phyloP scores from a whole-genome alignment of 2,329 filamentous ascomycete species.

The Scytalidium sp. region DNA sequence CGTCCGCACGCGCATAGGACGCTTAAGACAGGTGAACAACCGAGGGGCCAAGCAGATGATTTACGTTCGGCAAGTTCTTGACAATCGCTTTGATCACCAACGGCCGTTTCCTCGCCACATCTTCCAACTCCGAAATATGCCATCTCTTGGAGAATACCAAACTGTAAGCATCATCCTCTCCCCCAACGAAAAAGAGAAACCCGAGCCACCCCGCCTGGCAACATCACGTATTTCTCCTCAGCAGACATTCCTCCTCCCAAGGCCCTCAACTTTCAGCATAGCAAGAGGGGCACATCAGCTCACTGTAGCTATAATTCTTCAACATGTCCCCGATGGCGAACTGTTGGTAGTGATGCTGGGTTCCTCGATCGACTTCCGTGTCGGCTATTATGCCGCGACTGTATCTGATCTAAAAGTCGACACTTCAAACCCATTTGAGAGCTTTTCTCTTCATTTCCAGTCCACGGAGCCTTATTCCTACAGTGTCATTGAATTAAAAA shows the following conservation, averaged over 20 bases:
- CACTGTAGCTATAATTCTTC: not conserved
- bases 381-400: not conserved
- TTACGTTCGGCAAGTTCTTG: slow-evolving; percentile 26
- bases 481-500: not conserved
- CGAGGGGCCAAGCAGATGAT: slow-evolving; percentile 20
- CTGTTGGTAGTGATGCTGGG: not conserved
- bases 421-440: not conserved
- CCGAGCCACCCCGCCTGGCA: not conserved
- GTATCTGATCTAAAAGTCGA: not conserved
- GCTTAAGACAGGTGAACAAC: slow-evolving; percentile 16
- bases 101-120: not conserved
- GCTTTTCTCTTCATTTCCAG: not conserved
- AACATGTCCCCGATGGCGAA: not conserved
- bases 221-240: not conserved
- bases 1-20: slow-evolving; percentile 19
- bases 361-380: not conserved
- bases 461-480: too few relatives aligned
- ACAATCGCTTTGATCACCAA: not conserved
- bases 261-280: not conserved
- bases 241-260: too few relatives aligned
- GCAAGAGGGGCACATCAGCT: not conserved
- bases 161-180: not conserved
- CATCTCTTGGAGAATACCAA: not conserved
- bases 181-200: not conserved
- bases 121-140: not conserved